phyloP scores from a whole-genome alignment of 441 rosid species.

The Lepidium campestre region DNA sequence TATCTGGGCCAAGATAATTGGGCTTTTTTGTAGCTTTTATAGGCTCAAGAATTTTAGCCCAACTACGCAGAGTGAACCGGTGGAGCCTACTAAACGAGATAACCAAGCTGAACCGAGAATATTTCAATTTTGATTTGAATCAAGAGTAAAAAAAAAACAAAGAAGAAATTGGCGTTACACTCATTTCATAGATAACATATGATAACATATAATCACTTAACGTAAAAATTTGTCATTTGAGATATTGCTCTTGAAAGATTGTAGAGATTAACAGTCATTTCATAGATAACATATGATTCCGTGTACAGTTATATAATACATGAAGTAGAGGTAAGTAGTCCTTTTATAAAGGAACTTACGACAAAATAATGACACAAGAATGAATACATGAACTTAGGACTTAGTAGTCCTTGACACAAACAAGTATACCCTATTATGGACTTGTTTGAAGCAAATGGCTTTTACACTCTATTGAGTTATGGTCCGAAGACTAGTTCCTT shows the following conservation, averaged over 20 bases:
- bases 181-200: too few relatives aligned
- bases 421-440: not conserved
- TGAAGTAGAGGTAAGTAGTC: not conserved
- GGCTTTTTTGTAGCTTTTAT: not conserved
- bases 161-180: too few relatives aligned
- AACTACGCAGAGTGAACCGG: not conserved
- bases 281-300: not conserved
- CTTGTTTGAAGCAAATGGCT: conserved; percentile 1
- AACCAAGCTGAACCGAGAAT: not conserved
- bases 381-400: too few relatives aligned
- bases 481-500: conserved; percentile 57
- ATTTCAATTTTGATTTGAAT: not conserved
- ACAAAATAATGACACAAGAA: not conserved
- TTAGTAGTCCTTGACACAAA: too few relatives aligned
- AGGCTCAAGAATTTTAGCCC: not conserved
- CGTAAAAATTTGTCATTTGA: too few relatives aligned
- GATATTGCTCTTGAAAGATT: not conserved
- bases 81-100: not conserved
- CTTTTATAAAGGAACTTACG: conserved; percentile 3
- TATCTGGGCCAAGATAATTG: not conserved
- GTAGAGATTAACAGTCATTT: too few relatives aligned
- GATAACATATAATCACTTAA: too few relatives aligned
- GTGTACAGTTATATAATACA: not conserved
- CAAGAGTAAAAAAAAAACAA: too few relatives aligned
- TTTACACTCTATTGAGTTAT: conserved; percentile 14